These are phyloP conservation scores for Stemphylium beticola DNA, from an alignment of 2,329 filamentous ascomycete species.

Conservation along the genomic window DNA sequence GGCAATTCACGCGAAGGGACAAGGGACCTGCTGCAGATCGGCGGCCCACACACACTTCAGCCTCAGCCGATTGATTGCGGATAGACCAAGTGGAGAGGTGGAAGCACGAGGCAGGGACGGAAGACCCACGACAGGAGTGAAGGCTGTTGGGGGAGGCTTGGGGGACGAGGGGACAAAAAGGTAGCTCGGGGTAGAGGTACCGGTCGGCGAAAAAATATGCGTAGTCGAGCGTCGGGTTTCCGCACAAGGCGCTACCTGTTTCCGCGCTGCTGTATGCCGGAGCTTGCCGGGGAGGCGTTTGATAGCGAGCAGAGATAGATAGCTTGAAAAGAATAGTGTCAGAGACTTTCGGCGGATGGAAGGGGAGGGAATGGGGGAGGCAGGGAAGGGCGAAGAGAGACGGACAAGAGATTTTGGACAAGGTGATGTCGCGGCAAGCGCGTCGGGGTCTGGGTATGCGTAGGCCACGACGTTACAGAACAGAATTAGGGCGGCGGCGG, in stretches of 20 bases:
- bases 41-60: conserved; percentile 44
- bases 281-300: conserved; percentile 28
- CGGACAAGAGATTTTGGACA: conserved; percentile 22
- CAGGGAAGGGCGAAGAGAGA: conserved; percentile 17
- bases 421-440: conserved; percentile 31
- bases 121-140: conserved; percentile 33
- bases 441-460: conserved; percentile 17
- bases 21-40: conserved; percentile 45
- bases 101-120: conserved; percentile 43
- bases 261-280: conserved; percentile 31
- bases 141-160: conserved; percentile 19
- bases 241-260: conserved; percentile 30
- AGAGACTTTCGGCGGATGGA: background rate
- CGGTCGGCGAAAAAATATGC: conserved; percentile 36
- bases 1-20: conserved; percentile 42
- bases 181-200: conserved; percentile 22
- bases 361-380: conserved; percentile 7
- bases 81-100: conserved; percentile 43
- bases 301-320: conserved; percentile 10
- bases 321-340: conserved; percentile 6
- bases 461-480: conserved; percentile 21
- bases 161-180: conserved; percentile 16
- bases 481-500: conserved; percentile 4
- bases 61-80: conserved; percentile 45
- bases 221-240: conserved; percentile 31